Conservation (phyloP, 2,329 filamentous ascomycete genomes). For the Ascochyta rabiei region DNA sequence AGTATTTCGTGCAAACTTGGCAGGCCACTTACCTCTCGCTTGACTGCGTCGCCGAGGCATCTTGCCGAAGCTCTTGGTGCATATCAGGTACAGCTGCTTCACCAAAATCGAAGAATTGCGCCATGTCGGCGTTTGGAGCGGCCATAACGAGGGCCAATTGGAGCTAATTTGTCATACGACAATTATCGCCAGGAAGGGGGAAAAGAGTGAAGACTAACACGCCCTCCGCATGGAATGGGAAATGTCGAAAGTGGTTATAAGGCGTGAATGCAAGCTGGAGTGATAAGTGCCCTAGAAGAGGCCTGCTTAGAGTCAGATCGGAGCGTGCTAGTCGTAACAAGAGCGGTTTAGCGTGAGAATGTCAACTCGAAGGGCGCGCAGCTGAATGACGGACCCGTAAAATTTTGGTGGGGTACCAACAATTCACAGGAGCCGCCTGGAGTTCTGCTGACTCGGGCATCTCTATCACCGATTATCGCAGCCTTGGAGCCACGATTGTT, state of each 20-base stretch:
- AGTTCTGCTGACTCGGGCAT: constrained; percentile 6
- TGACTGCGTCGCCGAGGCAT: not conserved
- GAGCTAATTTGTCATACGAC: constrained; percentile 1
- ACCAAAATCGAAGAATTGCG: constrained; percentile 49
- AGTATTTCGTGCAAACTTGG: not conserved
- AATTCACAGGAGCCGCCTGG: not conserved
- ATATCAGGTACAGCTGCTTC: constrained; percentile 43
- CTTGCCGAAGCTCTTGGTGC: constrained; percentile 16
- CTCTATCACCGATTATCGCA: not conserved
- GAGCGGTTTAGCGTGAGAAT: constrained; percentile 5
- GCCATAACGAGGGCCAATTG: constrained; percentile 29
- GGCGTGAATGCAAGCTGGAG: constrained; percentile 25
- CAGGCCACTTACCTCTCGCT: constrained; percentile 23
- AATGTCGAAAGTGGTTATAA: constrained; percentile 23
- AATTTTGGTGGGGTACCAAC: constrained; percentile 9
- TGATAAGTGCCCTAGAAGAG: constrained; percentile 13
- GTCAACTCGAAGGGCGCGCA: constrained; percentile 17
- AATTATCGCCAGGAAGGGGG: not conserved
- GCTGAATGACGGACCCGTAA: constrained; percentile 6
- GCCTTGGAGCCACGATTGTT: not conserved
- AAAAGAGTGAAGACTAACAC: constrained; percentile 19
- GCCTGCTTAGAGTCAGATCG: constrained; percentile 16
- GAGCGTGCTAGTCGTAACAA: constrained; percentile 6
- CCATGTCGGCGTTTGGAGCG: constrained; percentile 41
- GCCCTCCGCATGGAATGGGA: constrained; percentile 18